Base-by-base conservation (phyloP, 2,329 filamentous ascomycete genomes). In the Aspergillus sp. region DNA sequence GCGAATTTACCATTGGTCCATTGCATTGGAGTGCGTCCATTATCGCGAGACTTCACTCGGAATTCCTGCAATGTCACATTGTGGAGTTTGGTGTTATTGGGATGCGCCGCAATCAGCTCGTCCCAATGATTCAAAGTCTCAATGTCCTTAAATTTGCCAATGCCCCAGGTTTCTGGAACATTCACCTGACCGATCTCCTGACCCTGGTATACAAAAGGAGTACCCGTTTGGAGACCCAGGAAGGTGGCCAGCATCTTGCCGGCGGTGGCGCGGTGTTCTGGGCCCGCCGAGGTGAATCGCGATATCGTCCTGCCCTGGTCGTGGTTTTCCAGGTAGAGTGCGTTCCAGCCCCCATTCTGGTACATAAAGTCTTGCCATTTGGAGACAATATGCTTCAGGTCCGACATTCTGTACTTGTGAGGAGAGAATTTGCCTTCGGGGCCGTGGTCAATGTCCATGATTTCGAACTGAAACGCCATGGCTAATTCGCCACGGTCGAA, bases 101-200 rank as follows among this genome's bases (percentile, higher is more conserved):
- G 23, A 25, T 25, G 23, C 6, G 23, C 23, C 6, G 23, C 23
- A 2, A 25, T 25, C 4, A 25, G 2, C 23, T 25, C 23, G 23
- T 25, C 23, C 23, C 23, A 48, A 15, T 35, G 35, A 33, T 85
- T 86, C 35, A 79, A 71, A 12, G 79, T 79, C 53, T 86, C 84
- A 33, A 91, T 78, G 61, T 91, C 88, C 68, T 86, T 85, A 75
- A 90, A 92, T 62, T 88, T 83, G 2, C 83, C 69, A 48, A 89
- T 82, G 1, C 73, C 73, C 84, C 87, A 88, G 3, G 79, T 75
- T 15, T 73, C 72, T 2, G 87, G 86, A 21, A 86, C 79, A 64
- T 89, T 89, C 44, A 80, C 77, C 82, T 88, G 87, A 17, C 85
- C 87, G 35, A 89, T 78, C 71, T 89, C 87, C 68, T 89, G 85